Conservation (phyloP, 305 asterid genomes). For the Rubia peregrina region DNA sequence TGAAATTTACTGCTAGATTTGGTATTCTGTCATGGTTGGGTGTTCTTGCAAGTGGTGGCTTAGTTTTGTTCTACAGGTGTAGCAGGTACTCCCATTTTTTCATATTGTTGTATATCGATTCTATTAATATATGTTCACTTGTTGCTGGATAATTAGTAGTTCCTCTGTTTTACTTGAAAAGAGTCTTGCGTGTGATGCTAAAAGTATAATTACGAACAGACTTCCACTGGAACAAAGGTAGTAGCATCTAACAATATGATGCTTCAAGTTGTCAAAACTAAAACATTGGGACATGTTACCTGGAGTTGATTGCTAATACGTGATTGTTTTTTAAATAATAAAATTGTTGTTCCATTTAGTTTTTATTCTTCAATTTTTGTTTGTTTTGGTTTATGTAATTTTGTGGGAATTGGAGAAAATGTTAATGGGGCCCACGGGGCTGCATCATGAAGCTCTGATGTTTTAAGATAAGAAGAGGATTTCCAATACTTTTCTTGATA, state of each 20-base stretch:
- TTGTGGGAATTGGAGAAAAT: too few species aligned
- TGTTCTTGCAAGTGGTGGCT: constrained; percentile 47
- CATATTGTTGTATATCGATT: neutral
- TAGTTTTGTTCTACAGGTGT: constrained; percentile 71
- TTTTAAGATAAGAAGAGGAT: too few species aligned
- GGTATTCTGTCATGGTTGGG: constrained; percentile 92
- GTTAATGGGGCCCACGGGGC: too few species aligned
- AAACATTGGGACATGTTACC: neutral
- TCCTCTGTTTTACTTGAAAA: neutral
- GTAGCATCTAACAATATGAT: neutral
- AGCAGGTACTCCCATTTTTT: constrained; percentile 60
- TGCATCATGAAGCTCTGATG: too few species aligned
- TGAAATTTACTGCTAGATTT: constrained; percentile 73
- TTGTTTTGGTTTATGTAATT: too few species aligned
- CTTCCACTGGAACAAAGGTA: neutral
- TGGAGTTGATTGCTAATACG: neutral
- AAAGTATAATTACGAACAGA: neutral
- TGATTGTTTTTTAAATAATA: neutral
- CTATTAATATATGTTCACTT: neutral
- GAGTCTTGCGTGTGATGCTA: neutral
- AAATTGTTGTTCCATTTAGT: neutral
- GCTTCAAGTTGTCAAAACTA: constrained; percentile 1
- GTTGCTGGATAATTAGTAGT: neutral
- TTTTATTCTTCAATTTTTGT: too few species aligned
- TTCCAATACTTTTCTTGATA: too few species aligned